Evolutionary conservation across 2,329 filamentous ascomycete genomes (phyloP), one percentile per base, ranked within the genome.

Genomic region (Penicillium sp.): DNA sequence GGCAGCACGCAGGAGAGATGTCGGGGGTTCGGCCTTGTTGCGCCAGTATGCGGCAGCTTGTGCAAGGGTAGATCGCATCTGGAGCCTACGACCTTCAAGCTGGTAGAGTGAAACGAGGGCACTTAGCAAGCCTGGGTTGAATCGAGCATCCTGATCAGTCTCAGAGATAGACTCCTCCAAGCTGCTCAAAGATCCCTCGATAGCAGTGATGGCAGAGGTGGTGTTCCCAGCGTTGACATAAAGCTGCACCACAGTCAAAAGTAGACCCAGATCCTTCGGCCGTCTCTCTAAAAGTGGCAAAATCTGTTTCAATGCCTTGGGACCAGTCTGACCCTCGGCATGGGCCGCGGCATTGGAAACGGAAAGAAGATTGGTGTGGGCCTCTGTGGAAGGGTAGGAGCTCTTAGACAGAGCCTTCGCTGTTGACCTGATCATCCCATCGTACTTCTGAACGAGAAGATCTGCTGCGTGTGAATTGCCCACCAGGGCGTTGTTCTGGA

Each of bases 21-120:
- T 65, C 0, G 80, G 65, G 47, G 69, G 61, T 48, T 75, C 71
- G 7, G 74, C 69, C 50, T 80, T 82, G 30, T 73, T 70, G 36
- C 79, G 76, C 89, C 92, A 96, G 66, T 93, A 82, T 10, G 75
- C 71, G 8, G 87, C 86, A 12, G 90, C 87, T 61, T 83, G 85
- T 42, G 80, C 77, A 12, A 96, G 72, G 56, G 92, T 85, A 5
- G 70, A 66, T 45, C 84, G 84, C 44, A 85, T 79, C 18, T 84
- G 80, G 15, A 73, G 69, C 48, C 82, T 82, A 23, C 88, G 84
- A 26, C 84, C 82, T 60, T 92, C 82, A 2, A 74, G 69, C 51
- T 79, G 78, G 64, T 95, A 92, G 0, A 98, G 72, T 2, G 85
- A 80, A 7, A 94, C 82, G 2, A 85, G 72, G 1, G 90, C 72